Conservation (phyloP, 805 yeast genomes). For the Sugiyamaella mastotermitis region DNA sequence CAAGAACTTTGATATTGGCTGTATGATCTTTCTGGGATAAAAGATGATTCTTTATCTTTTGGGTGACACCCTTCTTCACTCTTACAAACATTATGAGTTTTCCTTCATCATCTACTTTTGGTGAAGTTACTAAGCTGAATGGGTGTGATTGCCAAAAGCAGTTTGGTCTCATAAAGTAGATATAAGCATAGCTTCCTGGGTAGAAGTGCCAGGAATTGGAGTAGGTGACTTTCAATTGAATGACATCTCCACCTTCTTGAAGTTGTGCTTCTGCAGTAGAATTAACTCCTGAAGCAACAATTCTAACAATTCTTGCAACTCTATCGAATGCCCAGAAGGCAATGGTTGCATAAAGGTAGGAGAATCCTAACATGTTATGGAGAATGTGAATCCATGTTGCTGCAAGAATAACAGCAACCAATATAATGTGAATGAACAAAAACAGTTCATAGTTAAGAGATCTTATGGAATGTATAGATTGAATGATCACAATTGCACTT, state of each 20-base stretch:
- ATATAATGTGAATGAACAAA: slow-evolving; percentile 46
- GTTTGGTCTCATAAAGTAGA: slow-evolving; percentile 48
- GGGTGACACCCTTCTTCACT: slow-evolving; percentile 19
- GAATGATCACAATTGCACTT: slow-evolving; percentile 40
- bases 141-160: slow-evolving; percentile 72
- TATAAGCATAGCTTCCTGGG: slow-evolving; percentile 53
- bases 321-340: slow-evolving; percentile 72
- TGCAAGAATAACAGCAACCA: slow-evolving; percentile 48
- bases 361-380: slow-evolving; percentile 34
- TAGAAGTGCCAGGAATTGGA: slow-evolving; percentile 44
- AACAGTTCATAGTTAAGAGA: slow-evolving; percentile 53
- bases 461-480: slow-evolving; percentile 47
- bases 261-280: slow-evolving; percentile 25
- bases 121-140: slow-evolving; percentile 40
- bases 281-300: slow-evolving; percentile 48
- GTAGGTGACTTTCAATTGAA: slow-evolving; percentile 25
- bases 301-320: slow-evolving; percentile 46
- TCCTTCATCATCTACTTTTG: slow-evolving; percentile 12
- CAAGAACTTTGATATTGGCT: slow-evolving; percentile 16
- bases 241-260: slow-evolving; percentile 12
- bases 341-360: slow-evolving; percentile 46
- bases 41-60: slow-evolving; percentile 10
- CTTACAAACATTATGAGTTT: slow-evolving; percentile 12
- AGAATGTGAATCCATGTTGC: slow-evolving; percentile 55
- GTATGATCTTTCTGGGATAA: slow-evolving; percentile 1